These are phyloP conservation scores for Sarocladium kiliense DNA, from an alignment of 2,329 filamentous ascomycete species.

Conservation along the genomic window DNA sequence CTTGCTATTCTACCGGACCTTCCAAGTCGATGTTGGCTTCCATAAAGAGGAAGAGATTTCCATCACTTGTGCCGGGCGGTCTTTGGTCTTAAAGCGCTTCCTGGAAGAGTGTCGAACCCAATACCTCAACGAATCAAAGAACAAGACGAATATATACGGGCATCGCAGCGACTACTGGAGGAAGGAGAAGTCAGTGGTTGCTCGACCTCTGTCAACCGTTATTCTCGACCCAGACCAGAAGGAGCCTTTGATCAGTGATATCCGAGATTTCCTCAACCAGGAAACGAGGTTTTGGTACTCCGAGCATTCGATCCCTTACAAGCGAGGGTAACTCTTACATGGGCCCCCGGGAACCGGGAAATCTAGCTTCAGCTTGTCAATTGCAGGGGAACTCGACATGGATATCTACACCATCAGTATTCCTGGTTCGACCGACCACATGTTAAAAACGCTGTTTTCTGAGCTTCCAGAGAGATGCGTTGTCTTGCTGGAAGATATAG, in stretches of 20 bases:
- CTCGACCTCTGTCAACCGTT: conserved; percentile 17
- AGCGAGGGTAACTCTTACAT: conserved; percentile 32
- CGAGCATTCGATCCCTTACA: conserved; percentile 22
- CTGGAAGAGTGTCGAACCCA: conserved; percentile 21
- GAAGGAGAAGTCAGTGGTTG: conserved; percentile 16
- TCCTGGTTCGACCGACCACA: conserved; percentile 22
- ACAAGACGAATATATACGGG: conserved; percentile 25
- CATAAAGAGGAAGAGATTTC: conserved; percentile 18
- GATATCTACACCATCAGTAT: conserved; percentile 32
- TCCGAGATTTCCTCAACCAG: conserved; percentile 29
- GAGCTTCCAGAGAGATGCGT: conserved; percentile 31
- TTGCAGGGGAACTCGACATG: conserved; percentile 29
- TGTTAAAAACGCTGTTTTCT: too few relatives aligned
- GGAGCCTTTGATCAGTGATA: conserved; percentile 23
- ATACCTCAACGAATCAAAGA: conserved; percentile 23
- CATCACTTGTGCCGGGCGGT: conserved; percentile 19
- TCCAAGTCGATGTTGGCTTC: conserved; percentile 10
- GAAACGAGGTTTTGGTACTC: conserved; percentile 25
- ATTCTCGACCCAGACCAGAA: conserved; percentile 14
- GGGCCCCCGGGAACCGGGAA: conserved; percentile 35
- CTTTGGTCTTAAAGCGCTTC: conserved; percentile 21
- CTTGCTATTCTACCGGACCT: conserved; percentile 13
- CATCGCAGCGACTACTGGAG: conserved; percentile 19
- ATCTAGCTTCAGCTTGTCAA: conserved; percentile 29
- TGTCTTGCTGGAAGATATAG: conserved; percentile 35